phyloP scores from a whole-genome alignment of 1,284 basidiomycete genomes.

The Boletus holoroseus region DNA sequence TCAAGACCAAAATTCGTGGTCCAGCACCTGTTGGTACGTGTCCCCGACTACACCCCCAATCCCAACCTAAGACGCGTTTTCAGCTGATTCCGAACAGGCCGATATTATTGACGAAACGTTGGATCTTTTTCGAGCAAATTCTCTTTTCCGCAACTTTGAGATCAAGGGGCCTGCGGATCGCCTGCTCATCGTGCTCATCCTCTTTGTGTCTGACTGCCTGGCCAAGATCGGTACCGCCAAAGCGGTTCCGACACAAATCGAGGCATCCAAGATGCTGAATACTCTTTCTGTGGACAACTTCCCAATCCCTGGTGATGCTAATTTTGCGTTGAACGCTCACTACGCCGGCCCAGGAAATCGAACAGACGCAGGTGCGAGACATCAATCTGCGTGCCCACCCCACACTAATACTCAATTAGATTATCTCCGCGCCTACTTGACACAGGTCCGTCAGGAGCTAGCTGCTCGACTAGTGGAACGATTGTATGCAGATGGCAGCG shows the following conservation, averaged over 20 bases:
- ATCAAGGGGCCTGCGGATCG: constrained; percentile 98
- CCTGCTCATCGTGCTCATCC: constrained; percentile 93
- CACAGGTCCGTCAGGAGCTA: constrained; percentile 89
- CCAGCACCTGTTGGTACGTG: constrained; percentile 78
- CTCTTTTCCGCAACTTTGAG: constrained; percentile 99
- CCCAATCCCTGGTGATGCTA: constrained; percentile 92
- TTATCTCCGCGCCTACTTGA: constrained; percentile 84
- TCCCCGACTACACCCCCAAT: background rate
- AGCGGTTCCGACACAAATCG: constrained; percentile 68
- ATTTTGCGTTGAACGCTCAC: constrained; percentile 89
- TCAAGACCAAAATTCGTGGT: constrained; percentile 87
- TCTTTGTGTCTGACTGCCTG: constrained; percentile 97
- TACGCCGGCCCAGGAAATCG: constrained; percentile 79
- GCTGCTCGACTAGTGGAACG: constrained; percentile 82
- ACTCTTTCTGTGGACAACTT: constrained; percentile 93
- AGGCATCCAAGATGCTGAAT: constrained; percentile 84
- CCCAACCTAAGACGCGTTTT: constrained; percentile 4
- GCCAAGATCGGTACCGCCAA: constrained; percentile 74
- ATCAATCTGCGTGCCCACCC: background rate
- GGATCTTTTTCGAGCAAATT: constrained; percentile 98
- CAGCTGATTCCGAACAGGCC: constrained; percentile 71
- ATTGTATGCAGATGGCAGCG: constrained; percentile 81
- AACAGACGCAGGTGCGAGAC: constrained; percentile 72
- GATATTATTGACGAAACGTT: constrained; percentile 97
- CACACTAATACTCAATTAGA: constrained; percentile 44